These are phyloP conservation scores for Saccharomycopsis sp. DNA, from an alignment of 805 yeast genomes.

Conservation along the genomic window DNA sequence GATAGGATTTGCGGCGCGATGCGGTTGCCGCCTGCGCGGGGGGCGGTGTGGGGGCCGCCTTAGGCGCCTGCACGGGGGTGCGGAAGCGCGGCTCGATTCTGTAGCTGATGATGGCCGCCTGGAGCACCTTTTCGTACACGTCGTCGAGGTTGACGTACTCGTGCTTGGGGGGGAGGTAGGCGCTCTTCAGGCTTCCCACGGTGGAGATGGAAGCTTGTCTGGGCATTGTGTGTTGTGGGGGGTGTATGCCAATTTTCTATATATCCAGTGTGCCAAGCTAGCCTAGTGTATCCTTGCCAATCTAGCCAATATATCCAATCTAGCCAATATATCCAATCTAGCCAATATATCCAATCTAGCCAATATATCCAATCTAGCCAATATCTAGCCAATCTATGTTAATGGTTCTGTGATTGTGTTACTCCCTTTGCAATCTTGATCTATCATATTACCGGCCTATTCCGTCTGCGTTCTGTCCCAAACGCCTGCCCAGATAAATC, in stretches of 20 bases:
- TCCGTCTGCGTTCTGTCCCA: no score
- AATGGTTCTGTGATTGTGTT: no score
- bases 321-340: no score
- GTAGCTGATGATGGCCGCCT: constrained; percentile 52
- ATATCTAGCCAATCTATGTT: no score
- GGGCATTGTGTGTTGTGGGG: background rate
- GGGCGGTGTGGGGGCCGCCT: constrained; percentile 6
- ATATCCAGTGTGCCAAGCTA: no score
- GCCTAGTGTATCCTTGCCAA: no score
- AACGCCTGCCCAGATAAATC: no score
- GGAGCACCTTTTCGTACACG: constrained; percentile 47
- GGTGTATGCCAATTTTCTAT: background rate
- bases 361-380: no score
- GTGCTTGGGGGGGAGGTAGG: background rate
- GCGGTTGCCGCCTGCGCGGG: background rate
- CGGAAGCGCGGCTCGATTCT: constrained; percentile 58
- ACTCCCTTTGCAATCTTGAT: no score
- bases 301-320: no score
- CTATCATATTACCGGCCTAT: no score
- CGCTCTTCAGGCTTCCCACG: background rate
- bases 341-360: no score
- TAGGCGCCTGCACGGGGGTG: constrained; percentile 25
- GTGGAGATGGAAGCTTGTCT: background rate
- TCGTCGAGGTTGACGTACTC: constrained; percentile 20
- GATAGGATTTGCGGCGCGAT: constrained; percentile 46